Evolutionary conservation across 2,329 filamentous ascomycete genomes (phyloP).

Genomic region (Dactylonectria macrodidyma): DNA sequence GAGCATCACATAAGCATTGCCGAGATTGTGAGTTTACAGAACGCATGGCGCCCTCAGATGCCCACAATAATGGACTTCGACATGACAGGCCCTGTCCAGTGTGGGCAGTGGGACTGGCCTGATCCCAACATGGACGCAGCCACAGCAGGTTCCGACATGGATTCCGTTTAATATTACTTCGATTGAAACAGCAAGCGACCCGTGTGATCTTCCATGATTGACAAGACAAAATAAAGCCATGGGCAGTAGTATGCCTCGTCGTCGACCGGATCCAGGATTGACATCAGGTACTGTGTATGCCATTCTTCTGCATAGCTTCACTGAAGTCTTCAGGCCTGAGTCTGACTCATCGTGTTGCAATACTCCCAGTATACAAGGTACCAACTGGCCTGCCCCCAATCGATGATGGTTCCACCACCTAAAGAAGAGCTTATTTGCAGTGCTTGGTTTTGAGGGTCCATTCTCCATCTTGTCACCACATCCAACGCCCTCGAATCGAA

Average conservation of each 20-base stretch:
- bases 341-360: no score
- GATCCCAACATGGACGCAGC: constrained; percentile 33
- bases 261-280: no score
- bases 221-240: no score
- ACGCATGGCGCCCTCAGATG: constrained; percentile 49
- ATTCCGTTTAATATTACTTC: constrained; percentile 35
- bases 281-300: no score
- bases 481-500: constrained; percentile 64
- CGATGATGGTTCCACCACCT: constrained; percentile 75
- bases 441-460: constrained; percentile 84
- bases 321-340: no score
- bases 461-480: constrained; percentile 86
- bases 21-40: constrained; percentile 44
- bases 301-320: no score
- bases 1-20: constrained; percentile 43
- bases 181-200: constrained; percentile 25
- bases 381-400: no score
- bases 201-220: neutral
- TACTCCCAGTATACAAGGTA: no score
- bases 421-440: constrained; percentile 82
- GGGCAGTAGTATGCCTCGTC: no score
- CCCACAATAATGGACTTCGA: constrained; percentile 50
- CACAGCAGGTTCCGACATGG: constrained; percentile 40
- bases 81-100: constrained; percentile 39
- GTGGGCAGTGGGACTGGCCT: constrained; percentile 49